Evolutionary conservation across 495 filamentous ascomycete genomes (phyloP).

Genomic region (Haplographium delicatum): DNA sequence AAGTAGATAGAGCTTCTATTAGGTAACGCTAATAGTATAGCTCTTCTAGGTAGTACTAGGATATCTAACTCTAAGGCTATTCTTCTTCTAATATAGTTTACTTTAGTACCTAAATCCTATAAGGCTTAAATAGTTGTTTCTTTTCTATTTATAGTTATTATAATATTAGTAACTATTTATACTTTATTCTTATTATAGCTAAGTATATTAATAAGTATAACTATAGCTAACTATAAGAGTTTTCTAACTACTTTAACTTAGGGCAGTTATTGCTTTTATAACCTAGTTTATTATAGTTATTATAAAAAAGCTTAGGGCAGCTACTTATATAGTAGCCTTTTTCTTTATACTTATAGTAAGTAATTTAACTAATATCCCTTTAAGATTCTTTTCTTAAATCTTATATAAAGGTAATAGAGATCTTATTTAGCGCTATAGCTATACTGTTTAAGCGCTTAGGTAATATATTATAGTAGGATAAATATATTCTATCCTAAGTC

Average conservation of each 20-base stretch:
- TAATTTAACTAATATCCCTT: not conserved
- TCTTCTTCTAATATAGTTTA: not conserved
- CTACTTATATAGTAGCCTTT: not conserved
- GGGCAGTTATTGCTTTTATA: not conserved
- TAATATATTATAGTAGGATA: too few relatives aligned
- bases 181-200: not conserved
- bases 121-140: not conserved
- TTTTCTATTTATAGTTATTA: not conserved
- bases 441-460: too few relatives aligned
- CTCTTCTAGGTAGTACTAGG: not conserved
- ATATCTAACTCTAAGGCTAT: not conserved
- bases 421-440: too few relatives aligned
- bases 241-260: not conserved
- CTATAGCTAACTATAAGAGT: not conserved
- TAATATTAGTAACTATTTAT: not conserved
- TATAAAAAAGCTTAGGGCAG: not conserved
- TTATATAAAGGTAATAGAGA: too few relatives aligned
- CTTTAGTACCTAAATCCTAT: not conserved
- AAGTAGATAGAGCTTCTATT: not conserved
- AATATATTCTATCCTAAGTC: too few relatives aligned
- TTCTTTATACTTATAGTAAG: not conserved
- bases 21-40: not conserved
- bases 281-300: not conserved
- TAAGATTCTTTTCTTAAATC: too few relatives aligned
- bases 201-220: not conserved